phyloP scores from a whole-genome alignment of 495 filamentous ascomycete species.

The Arthonia radiata region DNA sequence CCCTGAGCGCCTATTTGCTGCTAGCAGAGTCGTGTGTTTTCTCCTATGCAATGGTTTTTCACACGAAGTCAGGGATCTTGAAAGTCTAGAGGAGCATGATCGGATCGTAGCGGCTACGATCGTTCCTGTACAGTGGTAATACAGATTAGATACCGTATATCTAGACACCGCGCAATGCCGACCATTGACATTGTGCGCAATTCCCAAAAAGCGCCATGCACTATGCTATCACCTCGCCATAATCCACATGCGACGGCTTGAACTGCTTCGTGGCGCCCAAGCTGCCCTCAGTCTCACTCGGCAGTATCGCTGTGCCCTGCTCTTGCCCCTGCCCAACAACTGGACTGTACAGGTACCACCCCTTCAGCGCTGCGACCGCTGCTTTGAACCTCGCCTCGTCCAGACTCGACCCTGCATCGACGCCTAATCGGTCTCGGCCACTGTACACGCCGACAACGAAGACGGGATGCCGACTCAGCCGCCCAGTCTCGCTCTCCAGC shows the following conservation, averaged over 20 bases:
- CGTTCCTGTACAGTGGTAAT: no score
- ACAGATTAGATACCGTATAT: no score
- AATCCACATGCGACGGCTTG: slow-evolving; percentile 68
- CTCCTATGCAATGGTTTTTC: no score
- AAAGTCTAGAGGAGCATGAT: no score
- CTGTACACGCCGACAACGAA: slow-evolving; percentile 89
- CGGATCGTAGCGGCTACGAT: no score
- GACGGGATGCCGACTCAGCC: slow-evolving; percentile 56
- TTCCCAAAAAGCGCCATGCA: no score
- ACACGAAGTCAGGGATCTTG: no score
- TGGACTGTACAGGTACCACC: slow-evolving; percentile 90
- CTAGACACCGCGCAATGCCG: no score
- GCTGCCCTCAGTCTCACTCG: slow-evolving; percentile 50
- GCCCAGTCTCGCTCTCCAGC: slow-evolving; percentile 68
- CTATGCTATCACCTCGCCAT: slow-evolving; percentile 71
- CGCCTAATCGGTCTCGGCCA: slow-evolving; percentile 68
- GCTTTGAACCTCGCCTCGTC: slow-evolving; percentile 54
- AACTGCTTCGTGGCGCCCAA: slow-evolving; percentile 31
- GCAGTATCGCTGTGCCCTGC: slow-evolving; percentile 39
- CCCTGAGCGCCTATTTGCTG: no score
- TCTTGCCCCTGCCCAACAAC: slow-evolving; percentile 6
- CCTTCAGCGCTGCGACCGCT: slow-evolving; percentile 53
- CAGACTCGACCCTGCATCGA: slow-evolving; percentile 51
- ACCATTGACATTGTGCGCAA: no score
- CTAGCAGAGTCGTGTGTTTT: no score